A percentile compares a stretch with the other conserved stretches of the same genome.
phyloP scores from a whole-genome alignment of 495 filamentous ascomycete species.

The Aspergillus avenaceus region DNA sequence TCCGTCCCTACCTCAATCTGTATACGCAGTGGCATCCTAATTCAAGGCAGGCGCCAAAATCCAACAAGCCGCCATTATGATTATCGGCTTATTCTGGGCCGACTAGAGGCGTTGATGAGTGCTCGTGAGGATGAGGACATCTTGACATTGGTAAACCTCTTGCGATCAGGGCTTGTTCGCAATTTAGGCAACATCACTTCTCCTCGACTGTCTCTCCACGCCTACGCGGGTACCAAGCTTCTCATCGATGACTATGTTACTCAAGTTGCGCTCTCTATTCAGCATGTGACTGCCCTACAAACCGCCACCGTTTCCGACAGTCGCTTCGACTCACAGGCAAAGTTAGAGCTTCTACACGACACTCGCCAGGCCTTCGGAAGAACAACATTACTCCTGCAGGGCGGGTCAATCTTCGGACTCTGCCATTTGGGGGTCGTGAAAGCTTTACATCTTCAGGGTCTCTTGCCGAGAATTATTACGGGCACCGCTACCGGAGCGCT shows the following conservation, averaged over 20 bases:
- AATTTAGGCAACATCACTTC: slow-evolving; percentile 89
- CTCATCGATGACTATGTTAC: slow-evolving; percentile 90
- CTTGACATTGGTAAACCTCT: slow-evolving; percentile 67
- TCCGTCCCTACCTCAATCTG: neutral
- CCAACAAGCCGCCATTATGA: slow-evolving; percentile 80
- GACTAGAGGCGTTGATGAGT: slow-evolving; percentile 64
- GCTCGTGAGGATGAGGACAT: slow-evolving; percentile 77
- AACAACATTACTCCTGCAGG: slow-evolving; percentile 81
- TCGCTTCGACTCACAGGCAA: slow-evolving; percentile 74
- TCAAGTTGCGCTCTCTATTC: slow-evolving; percentile 72
- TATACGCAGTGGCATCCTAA: neutral
- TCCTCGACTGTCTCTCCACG: slow-evolving; percentile 77
- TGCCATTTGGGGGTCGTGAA: slow-evolving; percentile 92
- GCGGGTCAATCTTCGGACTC: slow-evolving; percentile 86
- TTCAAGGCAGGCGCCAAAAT: slow-evolving; percentile 64
- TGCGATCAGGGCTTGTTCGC: slow-evolving; percentile 82
- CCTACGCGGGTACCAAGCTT: slow-evolving; percentile 85
- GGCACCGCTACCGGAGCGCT: slow-evolving; percentile 88
- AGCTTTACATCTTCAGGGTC: slow-evolving; percentile 75
- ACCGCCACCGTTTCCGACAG: slow-evolving; percentile 50
- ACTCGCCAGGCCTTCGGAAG: slow-evolving; percentile 87
- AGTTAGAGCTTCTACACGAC: slow-evolving; percentile 85
- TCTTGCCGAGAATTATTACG: slow-evolving; percentile 85
- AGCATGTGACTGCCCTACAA: slow-evolving; percentile 71
- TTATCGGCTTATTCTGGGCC: slow-evolving; percentile 78